Base-by-base conservation (phyloP, 345 rosid genomes). In the Punica granatum region DNA sequence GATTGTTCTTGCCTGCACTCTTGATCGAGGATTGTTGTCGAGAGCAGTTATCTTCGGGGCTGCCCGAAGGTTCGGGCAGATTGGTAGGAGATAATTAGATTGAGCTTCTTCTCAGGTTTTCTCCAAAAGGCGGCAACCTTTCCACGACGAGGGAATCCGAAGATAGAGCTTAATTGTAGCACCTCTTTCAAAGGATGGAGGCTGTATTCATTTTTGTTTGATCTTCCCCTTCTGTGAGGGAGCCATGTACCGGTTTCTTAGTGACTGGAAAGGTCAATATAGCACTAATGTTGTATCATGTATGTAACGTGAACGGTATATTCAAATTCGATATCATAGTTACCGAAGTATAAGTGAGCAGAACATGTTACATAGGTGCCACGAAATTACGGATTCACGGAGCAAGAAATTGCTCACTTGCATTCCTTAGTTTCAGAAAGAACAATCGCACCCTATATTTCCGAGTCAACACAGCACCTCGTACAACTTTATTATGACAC, bases 11-110 rank as follows among this genome's bases (percentile, higher is more conserved):
- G 97, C 99, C 6, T 91, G 92, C 77, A 76, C 80, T 31, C 79
- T 94, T 19, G 99, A 94, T 79, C 81, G 85, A 49, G 99, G 99
- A 21, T 84, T 94, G 65, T 75, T 91, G 74, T 88, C 99, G 7
- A 94, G 88, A 81, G 99, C 97, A 0, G 81, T 88, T 34, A 84
- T 94, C 66, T 86, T 91, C 28, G 99, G 99, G 66, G 96, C 88
- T 60, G 97, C 96, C 28, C 76, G 99, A 79, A 85, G 64, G 54
- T 34, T 72, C 26, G 44, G 46, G 60, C 67, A 59, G 1, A 67
- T 67, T 1, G 60, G 74, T 23, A 59, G 36, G 46, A 65, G 35
- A 62, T 65, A 39, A 34, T 34, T 9, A 63, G 44, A 58, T 65
- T 3, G 33, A 49, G 46, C 30, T 54, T 15, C 54, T 48, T 48